Conservation (phyloP, 2,329 filamentous ascomycete species). For the Hirsutella minnesotensis region DNA sequence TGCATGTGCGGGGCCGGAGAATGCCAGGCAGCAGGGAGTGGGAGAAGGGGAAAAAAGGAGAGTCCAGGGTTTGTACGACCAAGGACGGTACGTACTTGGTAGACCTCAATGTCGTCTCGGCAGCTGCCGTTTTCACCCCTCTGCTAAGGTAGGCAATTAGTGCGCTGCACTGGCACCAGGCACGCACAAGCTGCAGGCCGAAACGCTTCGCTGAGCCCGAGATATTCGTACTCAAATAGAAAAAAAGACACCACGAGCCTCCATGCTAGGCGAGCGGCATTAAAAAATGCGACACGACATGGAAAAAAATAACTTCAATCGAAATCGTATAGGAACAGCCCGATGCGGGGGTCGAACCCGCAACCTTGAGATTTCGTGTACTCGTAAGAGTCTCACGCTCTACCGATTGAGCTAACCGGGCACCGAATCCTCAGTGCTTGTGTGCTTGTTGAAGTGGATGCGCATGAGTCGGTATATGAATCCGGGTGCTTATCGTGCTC, state of each 20-base stretch:
- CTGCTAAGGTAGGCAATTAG: too few species aligned
- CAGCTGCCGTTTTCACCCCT: too few species aligned
- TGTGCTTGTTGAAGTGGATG: neutral
- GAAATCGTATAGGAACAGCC: slow-evolving; percentile 22
- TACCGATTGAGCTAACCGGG: neutral
- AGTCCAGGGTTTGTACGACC: too few species aligned
- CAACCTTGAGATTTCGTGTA: slow-evolving; percentile 32
- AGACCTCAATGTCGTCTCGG: too few species aligned
- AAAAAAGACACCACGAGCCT: neutral
- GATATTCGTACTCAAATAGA: neutral
- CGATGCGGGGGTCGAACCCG: slow-evolving; percentile 38
- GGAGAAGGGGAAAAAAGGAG: too few species aligned
- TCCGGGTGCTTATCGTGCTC: neutral
- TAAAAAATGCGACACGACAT: neutral
- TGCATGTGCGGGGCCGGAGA: too few species aligned
- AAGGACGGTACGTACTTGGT: too few species aligned
- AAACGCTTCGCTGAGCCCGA: too few species aligned
- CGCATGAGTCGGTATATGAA: neutral
- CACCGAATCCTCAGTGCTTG: neutral
- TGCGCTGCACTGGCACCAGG: too few species aligned
- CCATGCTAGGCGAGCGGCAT: neutral
- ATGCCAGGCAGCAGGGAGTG: too few species aligned
- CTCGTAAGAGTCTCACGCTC: neutral
- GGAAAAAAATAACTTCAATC: neutral
- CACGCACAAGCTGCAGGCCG: neutral